Percentiles rank a stretch among this genome's conserved stretches.
Conservation (phyloP, 805 yeast species). For the Pichia scutulata region DNA sequence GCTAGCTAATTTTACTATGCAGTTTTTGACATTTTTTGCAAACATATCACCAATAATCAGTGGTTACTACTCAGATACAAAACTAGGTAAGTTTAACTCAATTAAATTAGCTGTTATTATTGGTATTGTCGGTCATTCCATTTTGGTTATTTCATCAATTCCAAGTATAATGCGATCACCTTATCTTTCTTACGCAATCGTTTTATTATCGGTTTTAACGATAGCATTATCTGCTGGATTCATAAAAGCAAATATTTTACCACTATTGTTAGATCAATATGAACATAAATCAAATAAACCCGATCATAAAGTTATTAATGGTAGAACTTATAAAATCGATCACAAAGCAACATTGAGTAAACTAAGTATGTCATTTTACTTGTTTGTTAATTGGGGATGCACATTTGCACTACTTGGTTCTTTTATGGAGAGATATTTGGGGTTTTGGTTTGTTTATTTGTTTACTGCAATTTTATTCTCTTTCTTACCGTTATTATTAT, state of each 20-base stretch:
- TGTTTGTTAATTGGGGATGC: constrained; percentile 48
- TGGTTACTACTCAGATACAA: constrained; percentile 45
- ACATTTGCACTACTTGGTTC: constrained; percentile 43
- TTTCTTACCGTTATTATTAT: constrained; percentile 38
- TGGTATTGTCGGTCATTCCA: constrained; percentile 40
- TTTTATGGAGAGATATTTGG: constrained; percentile 39
- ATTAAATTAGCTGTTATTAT: constrained; percentile 39
- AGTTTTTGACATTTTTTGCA: constrained; percentile 39
- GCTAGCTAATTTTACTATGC: constrained; percentile 38
- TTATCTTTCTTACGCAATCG: constrained; percentile 26
- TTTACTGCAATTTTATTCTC: constrained; percentile 47
- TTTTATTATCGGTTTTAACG: constrained; percentile 31
- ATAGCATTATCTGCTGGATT: constrained; percentile 43
- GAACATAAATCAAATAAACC: constrained; percentile 46
- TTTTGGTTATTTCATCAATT: constrained; percentile 40
- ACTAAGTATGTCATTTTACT: constrained; percentile 38
- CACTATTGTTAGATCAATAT: constrained; percentile 52
- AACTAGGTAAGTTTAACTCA: constrained; percentile 38
- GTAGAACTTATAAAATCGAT: constrained; percentile 52
- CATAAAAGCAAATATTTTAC: constrained; percentile 45
- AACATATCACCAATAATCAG: constrained; percentile 43
- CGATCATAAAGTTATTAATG: constrained; percentile 34
- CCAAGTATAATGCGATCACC: constrained; percentile 31
- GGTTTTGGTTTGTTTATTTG: constrained; percentile 45
- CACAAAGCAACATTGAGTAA: constrained; percentile 35